Evolutionary conservation across 2,329 filamentous ascomycete genomes (phyloP).

Genomic region (Phyllosticta citribraziliensis): DNA sequence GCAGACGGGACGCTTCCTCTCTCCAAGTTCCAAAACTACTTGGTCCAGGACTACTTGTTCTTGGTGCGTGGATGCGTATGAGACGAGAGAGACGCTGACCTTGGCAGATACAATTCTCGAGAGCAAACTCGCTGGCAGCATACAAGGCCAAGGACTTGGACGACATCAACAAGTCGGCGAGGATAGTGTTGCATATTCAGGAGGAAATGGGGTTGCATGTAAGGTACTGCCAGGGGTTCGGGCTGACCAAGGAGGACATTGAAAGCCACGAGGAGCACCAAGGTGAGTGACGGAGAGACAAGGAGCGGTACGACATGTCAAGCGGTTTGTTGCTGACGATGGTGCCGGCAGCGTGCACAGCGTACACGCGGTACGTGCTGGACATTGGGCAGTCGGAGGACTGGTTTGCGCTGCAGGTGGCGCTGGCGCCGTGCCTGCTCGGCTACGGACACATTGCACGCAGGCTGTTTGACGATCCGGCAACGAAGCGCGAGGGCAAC

Average conservation of each 20-base stretch:
- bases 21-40: slow-evolving; percentile 75
- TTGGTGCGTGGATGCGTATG: slow-evolving; percentile 45
- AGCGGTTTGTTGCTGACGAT: slow-evolving; percentile 1
- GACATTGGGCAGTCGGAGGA: slow-evolving; percentile 83
- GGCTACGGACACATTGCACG: slow-evolving; percentile 75
- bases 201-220: slow-evolving; percentile 75
- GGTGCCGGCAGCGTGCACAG: slow-evolving; percentile 53
- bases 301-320: background rate
- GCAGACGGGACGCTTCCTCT: slow-evolving; percentile 65
- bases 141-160: slow-evolving; percentile 72
- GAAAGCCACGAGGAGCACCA: slow-evolving; percentile 63
- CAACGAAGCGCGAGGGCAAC: slow-evolving; percentile 55
- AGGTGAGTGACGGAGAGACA: slow-evolving; percentile 40
- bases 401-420: slow-evolving; percentile 77
- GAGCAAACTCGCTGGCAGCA: slow-evolving; percentile 73
- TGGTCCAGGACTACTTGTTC: slow-evolving; percentile 88
- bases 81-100: background rate
- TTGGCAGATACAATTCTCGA: slow-evolving; percentile 67
- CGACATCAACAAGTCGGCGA: slow-evolving; percentile 41
- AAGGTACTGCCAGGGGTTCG: slow-evolving; percentile 72
- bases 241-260: slow-evolving; percentile 64
- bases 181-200: slow-evolving; percentile 67
- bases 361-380: slow-evolving; percentile 77
- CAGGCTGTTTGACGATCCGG: slow-evolving; percentile 54
- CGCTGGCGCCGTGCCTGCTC: slow-evolving; percentile 78